Evolutionary conservation across 1,284 basidiomycete genomes (phyloP).

Genomic region (Ustilago loliicola): DNA sequence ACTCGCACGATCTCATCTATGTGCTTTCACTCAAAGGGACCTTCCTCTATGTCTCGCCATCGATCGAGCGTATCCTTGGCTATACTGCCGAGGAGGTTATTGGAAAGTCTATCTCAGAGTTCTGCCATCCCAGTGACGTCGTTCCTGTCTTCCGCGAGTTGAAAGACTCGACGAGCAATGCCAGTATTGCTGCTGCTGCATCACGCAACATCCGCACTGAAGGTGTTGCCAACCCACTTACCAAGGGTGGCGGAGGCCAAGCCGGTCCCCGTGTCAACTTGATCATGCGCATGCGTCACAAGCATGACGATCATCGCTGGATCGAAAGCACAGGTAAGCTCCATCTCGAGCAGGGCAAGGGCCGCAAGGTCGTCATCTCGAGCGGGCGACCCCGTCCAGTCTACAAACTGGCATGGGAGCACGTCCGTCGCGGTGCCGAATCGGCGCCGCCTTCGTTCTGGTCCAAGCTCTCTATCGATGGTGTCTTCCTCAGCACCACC

Average conservation of each 20-base stretch:
- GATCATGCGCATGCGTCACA: conserved; percentile 65
- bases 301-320: conserved; percentile 59
- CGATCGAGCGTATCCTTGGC: conserved; percentile 63
- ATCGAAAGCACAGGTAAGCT: conserved; percentile 66
- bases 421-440: conserved; percentile 52
- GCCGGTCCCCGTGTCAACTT: conserved; percentile 64
- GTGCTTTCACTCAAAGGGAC: conserved; percentile 93
- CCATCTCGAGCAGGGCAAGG: conserved; percentile 68
- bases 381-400: conserved; percentile 60
- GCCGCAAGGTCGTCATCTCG: conserved; percentile 66
- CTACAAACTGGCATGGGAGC: conserved; percentile 63
- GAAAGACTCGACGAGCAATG: conserved; percentile 78
- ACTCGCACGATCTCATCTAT: conserved; percentile 80
- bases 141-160: conserved; percentile 92
- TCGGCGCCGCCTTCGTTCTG: conserved; percentile 57
- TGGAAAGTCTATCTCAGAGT: conserved; percentile 80
- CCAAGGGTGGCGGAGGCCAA: conserved; percentile 67
- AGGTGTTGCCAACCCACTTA: conserved; percentile 59
- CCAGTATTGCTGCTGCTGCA: conserved; percentile 66
- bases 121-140: conserved; percentile 89
- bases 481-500: conserved; percentile 58
- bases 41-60: conserved; percentile 87
- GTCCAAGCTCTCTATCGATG: conserved; percentile 62
- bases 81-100: conserved; percentile 80
- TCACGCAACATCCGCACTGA: conserved; percentile 54